Evolutionary conservation across 2,329 filamentous ascomycete genomes (phyloP), one percentile per base, ranked within the genome.

Genomic region (Passalora sequoiae): DNA sequence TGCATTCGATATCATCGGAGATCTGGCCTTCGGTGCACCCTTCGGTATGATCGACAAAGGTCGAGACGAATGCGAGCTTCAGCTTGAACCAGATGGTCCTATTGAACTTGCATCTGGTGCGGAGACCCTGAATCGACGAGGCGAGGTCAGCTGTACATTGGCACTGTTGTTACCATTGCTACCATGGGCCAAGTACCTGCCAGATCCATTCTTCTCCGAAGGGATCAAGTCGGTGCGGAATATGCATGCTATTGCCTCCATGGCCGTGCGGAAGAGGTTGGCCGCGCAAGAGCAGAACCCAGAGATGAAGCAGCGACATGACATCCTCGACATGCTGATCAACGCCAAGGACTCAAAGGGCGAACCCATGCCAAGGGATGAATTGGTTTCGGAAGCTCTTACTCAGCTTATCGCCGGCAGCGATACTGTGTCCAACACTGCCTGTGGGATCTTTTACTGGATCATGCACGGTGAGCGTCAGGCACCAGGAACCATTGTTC

Each of bases 401-500:
- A 65, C 61, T 1, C 54, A 63, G 33, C 46, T 65, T 2, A 64
- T 65, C n/a, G 62, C 61, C 12, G 62, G 61, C 6, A 60, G 57
- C n/a, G 62, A 65, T 30, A 65, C 62, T 3, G 59, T 61, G 5
- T 60, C 57, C 15, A 64, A 64, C 44, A 63, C 61, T 1, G 24
- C 62, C 4, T 55, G 50, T 16, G 56, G 51, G 12, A 50, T 49
- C 15, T 58, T 53, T 38, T 54, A 55, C 49, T 58, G 47, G 50
- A 57, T 55, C 31, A 39, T 50, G 19, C 49, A 47, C 19, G 53
- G 46, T 31, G 54, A 55, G 40, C 46, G 51, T 52, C 43, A 55
- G 50, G 50, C 56, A 39, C 58, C 59, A 47, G 53, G 51, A 1
- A 57, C 49, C 0, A 54, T 56, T 9, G 21, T 57, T 2, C 43